Evolutionary conservation across 192 early-diverging fungal genomes (phyloP), one percentile per base, ranked within the genome.

Genomic region (Martensiomyces pterosporus): DNA sequence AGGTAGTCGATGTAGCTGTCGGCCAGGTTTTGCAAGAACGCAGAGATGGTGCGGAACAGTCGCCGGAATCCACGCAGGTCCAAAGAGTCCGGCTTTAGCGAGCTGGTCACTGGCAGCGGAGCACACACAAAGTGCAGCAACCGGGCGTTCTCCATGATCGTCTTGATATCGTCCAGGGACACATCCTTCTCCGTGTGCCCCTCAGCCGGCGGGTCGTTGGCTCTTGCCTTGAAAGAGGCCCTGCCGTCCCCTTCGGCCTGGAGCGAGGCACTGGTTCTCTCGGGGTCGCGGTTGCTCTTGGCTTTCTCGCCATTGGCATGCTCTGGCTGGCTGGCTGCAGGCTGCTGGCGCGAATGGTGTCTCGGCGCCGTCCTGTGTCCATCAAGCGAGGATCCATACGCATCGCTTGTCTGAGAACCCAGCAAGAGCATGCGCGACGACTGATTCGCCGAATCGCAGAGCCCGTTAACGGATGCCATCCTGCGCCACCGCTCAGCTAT

Each of bases 401-500:
- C 57, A 14, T 51, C 51, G 50, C 47, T 54, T 3, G 59, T 49
- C 9, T 55, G 50, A 4, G 25, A 34, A 34, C 23, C 51, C 9
- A 39, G 24, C 23, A 44, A 45, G 12, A 57, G 24, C 35, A 55
- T 46, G 43, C 42, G 55, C 24, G 60, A 29, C 15, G 52, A 33
- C 9, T 45, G 49, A 19, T 35, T 32, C 4, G 53, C 35, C 0
- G 46, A 19, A 21, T 27, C 25, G 17, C 41, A 21, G 8, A 61
- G 41, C 24, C 54, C 47, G 25, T 61, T 61, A n/a, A 56, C 16
- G 2, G 56, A 38, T 32, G 60, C 60, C 12, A 67, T 54, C 43
- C 57, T 52, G 24, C 71, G 55, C 71, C 71, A 75, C 39, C 59
- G 71, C 52, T 75, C 71, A 18, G 71, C 71, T 27, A 75, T 64